These are phyloP conservation scores for Tylopilus rubrobrunneus DNA, from an alignment of 768 basidiomycete genomes.

Conservation along the genomic window DNA sequence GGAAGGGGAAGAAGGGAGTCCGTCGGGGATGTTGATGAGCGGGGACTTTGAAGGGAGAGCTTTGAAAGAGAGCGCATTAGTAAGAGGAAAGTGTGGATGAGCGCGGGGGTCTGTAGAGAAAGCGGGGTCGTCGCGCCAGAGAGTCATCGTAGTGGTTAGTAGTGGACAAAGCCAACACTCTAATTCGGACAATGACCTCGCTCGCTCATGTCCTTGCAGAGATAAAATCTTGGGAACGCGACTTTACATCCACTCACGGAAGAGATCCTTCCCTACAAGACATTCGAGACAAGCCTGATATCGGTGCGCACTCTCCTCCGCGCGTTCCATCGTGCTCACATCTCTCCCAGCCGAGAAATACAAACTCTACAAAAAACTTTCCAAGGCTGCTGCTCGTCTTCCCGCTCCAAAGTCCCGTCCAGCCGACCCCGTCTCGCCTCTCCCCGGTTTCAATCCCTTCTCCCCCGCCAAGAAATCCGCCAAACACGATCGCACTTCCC, in stretches of 20 bases:
- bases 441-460: slow-evolving; percentile 69
- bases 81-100: slow-evolving; percentile 39
- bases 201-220: slow-evolving; percentile 50
- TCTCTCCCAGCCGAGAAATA: slow-evolving; percentile 63
- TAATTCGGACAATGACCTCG: slow-evolving; percentile 6
- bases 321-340: background rate
- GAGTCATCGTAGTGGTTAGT: background rate
- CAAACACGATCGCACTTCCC: background rate
- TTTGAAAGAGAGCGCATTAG: slow-evolving; percentile 15
- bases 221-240: slow-evolving; percentile 76
- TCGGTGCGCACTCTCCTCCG: slow-evolving; percentile 47
- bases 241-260: slow-evolving; percentile 53
- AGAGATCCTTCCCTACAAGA: slow-evolving; percentile 66
- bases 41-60: background rate
- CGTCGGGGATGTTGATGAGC: slow-evolving; percentile 16
- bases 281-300: slow-evolving; percentile 55
- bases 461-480: slow-evolving; percentile 62
- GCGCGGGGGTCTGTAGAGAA: slow-evolving; percentile 54
- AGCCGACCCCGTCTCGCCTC: slow-evolving; percentile 47
- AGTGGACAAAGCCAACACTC: background rate
- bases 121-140: slow-evolving; percentile 44
- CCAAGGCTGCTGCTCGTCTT: slow-evolving; percentile 40
- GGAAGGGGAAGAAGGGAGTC: background rate
- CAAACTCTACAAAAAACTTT: slow-evolving; percentile 75
- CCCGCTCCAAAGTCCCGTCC: slow-evolving; percentile 48